Evolutionary conservation across 257 asterid genomes (phyloP), one percentile per base, ranked within the genome.

Genomic region (Plantago ovata): DNA sequence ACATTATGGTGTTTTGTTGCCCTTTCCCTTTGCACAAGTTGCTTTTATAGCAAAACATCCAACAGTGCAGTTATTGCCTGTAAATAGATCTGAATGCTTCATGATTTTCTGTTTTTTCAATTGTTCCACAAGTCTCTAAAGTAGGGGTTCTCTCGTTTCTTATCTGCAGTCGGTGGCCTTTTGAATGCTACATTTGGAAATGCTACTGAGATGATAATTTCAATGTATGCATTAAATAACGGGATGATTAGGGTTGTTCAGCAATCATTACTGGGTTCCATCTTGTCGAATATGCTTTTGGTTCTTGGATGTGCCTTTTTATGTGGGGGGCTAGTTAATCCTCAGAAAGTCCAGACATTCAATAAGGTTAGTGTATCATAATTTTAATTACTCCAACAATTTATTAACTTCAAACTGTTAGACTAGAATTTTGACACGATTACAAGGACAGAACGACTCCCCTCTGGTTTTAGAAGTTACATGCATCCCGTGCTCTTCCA

Each of bases 281-380:
- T 93, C 64, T 89, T 93, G 72, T 93, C 99, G 12, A 93, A 93
- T 69, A 89, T 93, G 97, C 87, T 93, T 64, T 70, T 93, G 77
- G 97, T 93, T 57, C 97, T 93, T 46, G 99, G 99, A 53, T 93
- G 99, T 20, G 96, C 99, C 73, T 93, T 93, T 76, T 81, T 89
- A 60, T 75, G 95, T 19, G 99, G 99, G 52, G 97, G 97, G 58
- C 67, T 86, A 6, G 86, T 78, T 72, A 94, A 89, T 75, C 73
- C 33, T 42, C 77, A 79, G 65, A 86, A 76, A 75, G 89, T 89
- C 40, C 99, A 93, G 77, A 63, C 52, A 51, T 93, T 93, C 74
- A 84, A 80, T 69, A 82, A 93, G 95, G 98, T 92, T 38, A 11
- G 23, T 28, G 14, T 72, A 40, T 28, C 33, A 16, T 40, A 32